Conservation (phyloP, 2,329 filamentous ascomycete genomes). For the Sordariomycetes sp. region DNA sequence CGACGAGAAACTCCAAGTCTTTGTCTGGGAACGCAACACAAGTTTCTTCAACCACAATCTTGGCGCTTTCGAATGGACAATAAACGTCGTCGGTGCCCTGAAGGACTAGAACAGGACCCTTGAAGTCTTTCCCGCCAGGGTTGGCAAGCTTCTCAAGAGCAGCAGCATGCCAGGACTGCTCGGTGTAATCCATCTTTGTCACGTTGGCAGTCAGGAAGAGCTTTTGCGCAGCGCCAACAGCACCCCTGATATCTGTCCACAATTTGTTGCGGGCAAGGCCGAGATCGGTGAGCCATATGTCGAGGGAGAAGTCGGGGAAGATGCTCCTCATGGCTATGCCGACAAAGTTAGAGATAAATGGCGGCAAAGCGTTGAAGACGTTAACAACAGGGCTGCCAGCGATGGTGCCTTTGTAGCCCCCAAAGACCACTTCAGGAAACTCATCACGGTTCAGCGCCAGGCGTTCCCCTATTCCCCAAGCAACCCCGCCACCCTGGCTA, state of each 20-base stretch:
- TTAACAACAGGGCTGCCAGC: conserved; percentile 6
- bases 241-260: conserved; percentile 5
- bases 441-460: conserved; percentile 12
- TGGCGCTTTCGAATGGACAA: conserved; percentile 6
- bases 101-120: conserved; percentile 23
- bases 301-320: conserved; percentile 7
- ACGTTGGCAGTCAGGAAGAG: background rate
- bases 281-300: conserved; percentile 19
- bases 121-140: conserved; percentile 17
- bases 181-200: background rate
- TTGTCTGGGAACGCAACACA: conserved; percentile 5
- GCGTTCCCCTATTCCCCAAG: conserved; percentile 22
- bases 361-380: background rate
- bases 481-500: conserved; percentile 33
- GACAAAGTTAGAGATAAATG: conserved; percentile 1
- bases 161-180: conserved; percentile 1
- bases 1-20: conserved; percentile 9
- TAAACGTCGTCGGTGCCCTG: conserved; percentile 18
- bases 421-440: conserved; percentile 1
- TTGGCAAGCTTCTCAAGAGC: conserved; percentile 4
- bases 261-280: conserved; percentile 6
- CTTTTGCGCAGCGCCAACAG: background rate
- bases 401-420: conserved; percentile 8
- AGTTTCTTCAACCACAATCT: conserved; percentile 7
- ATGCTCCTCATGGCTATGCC: conserved; percentile 2